A percentile compares a stretch with the other conserved stretches of the same genome.
phyloP scores from a whole-genome alignment of 148 eudicot species.

The Nepenthes gracilis region DNA sequence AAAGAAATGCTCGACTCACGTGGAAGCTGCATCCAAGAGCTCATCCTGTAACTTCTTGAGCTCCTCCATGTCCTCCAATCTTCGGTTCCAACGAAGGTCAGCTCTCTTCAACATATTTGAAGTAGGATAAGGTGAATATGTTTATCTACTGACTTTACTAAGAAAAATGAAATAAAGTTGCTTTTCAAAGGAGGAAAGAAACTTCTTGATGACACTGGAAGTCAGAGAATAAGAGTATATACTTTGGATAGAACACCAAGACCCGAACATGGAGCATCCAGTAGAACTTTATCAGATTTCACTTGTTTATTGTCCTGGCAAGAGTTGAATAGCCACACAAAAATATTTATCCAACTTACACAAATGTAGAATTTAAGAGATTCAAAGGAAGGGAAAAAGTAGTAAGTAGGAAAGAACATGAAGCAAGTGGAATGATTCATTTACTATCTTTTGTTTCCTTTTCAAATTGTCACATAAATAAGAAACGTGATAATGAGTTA shows the following conservation, averaged over 20 bases:
- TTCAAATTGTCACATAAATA: too few species aligned
- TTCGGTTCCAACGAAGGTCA: constrained; percentile 95
- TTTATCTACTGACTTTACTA: neutral
- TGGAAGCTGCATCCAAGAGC: constrained; percentile 84
- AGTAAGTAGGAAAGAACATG: too few species aligned
- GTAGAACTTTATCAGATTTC: constrained; percentile 64
- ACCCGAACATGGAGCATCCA: constrained; percentile 98
- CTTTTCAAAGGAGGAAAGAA: neutral
- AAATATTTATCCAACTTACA: neutral
- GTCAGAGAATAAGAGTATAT: neutral
- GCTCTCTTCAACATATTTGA: constrained; percentile 39
- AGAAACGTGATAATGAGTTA: too few species aligned
- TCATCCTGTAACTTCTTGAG: constrained; percentile 70
- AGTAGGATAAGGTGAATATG: neutral
- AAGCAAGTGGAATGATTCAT: too few species aligned
- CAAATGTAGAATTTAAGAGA: too few species aligned
- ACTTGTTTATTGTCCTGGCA: constrained; percentile 27
- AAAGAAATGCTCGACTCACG: constrained; percentile 30
- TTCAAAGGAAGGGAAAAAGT: too few species aligned
- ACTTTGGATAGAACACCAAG: constrained; percentile 96
- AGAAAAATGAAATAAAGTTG: neutral
- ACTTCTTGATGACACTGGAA: neutral
- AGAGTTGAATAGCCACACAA: neutral
- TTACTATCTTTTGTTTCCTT: too few species aligned
- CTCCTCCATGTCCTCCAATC: constrained; percentile 80